Percentiles rank a stretch among this genome's conserved stretches.
These are phyloP conservation scores for Beauveria brongniartii DNA, from an alignment of 2,329 filamentous ascomycete species.

Conservation along the genomic window DNA sequence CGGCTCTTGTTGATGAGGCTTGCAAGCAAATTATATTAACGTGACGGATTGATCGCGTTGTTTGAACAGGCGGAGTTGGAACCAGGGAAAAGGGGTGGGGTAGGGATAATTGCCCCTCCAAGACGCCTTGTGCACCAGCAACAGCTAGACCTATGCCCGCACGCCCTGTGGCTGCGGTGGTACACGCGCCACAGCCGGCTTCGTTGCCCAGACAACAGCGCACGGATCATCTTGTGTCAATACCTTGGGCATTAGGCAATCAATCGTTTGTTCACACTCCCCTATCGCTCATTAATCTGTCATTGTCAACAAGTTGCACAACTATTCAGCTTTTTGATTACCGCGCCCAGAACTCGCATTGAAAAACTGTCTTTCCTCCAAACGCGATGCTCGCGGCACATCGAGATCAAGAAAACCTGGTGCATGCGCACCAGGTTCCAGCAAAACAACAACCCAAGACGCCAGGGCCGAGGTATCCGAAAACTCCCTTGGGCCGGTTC, in stretches of 20 bases:
- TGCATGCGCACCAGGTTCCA: slow-evolving; percentile 64
- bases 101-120: slow-evolving; percentile 14
- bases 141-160: not conserved
- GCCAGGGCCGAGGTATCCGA: slow-evolving; percentile 65
- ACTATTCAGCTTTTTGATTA: not conserved
- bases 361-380: too few species aligned
- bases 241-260: not conserved
- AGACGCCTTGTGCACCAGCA: slow-evolving; percentile 1
- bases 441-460: slow-evolving; percentile 78
- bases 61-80: slow-evolving; percentile 11
- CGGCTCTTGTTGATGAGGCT: slow-evolving; percentile 11
- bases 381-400: slow-evolving; percentile 63
- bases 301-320: not conserved
- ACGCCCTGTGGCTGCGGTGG: slow-evolving; percentile 1
- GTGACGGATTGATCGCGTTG: slow-evolving; percentile 10
- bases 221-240: slow-evolving; percentile 3
- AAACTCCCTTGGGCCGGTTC: slow-evolving; percentile 67
- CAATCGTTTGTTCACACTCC: not conserved
- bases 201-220: slow-evolving; percentile 12
- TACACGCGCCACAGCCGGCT: slow-evolving; percentile 2
- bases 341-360: too few species aligned
- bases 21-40: not conserved
- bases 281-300: not conserved
- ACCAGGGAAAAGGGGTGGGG: slow-evolving; percentile 13
- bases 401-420: slow-evolving; percentile 81